Percentiles rank a stretch among this genome's conserved stretches.
These are phyloP conservation scores for Rhodocollybia butyracea DNA, from an alignment of 768 basidiomycete genomes.

Conservation along the genomic window DNA sequence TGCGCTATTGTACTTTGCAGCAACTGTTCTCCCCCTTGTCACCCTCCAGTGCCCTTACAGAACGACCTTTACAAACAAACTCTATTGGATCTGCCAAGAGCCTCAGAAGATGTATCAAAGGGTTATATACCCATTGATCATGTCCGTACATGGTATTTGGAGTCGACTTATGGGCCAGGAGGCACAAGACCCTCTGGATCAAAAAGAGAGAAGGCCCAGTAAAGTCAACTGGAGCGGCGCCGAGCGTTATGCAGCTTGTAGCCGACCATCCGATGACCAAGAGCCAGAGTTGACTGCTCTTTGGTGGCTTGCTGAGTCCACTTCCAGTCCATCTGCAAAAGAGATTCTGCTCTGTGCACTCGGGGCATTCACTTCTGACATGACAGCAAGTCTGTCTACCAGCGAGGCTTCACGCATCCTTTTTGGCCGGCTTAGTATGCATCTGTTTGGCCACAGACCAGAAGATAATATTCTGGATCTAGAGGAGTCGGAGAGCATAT, in stretches of 20 bases:
- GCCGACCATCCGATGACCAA: neutral
- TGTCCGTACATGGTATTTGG: neutral
- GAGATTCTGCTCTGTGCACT: neutral
- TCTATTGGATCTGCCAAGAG: neutral
- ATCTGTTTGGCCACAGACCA: no score
- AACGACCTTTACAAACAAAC: constrained; percentile 7
- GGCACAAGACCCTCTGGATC: neutral
- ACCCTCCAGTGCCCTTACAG: constrained; percentile 7
- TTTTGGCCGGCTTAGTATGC: no score
- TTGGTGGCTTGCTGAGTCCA: neutral
- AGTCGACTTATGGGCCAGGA: neutral
- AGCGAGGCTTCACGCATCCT: neutral
- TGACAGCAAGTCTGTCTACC: neutral
- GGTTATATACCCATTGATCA: neutral
- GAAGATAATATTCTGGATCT: no score
- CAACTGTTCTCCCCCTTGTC: constrained; percentile 5
- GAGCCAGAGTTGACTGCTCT: neutral
- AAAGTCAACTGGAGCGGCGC: no score
- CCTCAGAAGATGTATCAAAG: neutral
- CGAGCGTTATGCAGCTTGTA: neutral
- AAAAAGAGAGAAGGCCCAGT: no score
- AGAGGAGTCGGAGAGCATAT: no score
- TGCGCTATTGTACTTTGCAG: constrained; percentile 1
- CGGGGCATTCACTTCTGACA: neutral
- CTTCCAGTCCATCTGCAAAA: neutral